phyloP scores from a whole-genome alignment of 1,139 yeast genomes.

The Blastobotrys illinoisensis region DNA sequence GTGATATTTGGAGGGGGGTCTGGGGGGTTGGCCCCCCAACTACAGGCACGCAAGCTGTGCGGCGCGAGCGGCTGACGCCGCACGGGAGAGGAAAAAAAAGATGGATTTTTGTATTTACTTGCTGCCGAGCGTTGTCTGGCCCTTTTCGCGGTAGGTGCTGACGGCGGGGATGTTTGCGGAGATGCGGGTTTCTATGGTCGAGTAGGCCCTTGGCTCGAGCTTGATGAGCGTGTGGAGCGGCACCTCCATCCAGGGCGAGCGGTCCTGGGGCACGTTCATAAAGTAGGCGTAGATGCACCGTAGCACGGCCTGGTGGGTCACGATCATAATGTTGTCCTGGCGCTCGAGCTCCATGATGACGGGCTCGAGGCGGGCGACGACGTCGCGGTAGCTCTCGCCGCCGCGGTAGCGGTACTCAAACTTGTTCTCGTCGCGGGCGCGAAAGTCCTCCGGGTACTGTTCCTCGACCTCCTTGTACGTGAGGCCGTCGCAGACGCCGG shows the following conservation, averaged over 20 bases:
- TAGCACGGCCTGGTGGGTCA: conserved; percentile 95
- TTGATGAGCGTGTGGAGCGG: conserved; percentile 93
- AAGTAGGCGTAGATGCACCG: conserved; percentile 96
- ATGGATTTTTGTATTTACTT: background rate
- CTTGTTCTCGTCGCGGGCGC: conserved; percentile 92
- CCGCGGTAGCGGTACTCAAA: conserved; percentile 94
- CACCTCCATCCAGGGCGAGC: conserved; percentile 98
- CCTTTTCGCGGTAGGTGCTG: conserved; percentile 91
- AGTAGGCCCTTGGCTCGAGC: conserved; percentile 89
- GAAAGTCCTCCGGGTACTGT: conserved; percentile 87
- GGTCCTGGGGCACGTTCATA: conserved; percentile 97
- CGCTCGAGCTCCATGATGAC: conserved; percentile 97
- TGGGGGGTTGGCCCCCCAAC: background rate
- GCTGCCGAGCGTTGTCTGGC: conserved; percentile 31
- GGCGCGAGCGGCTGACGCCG: no score
- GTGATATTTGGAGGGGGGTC: no score
- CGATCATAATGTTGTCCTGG: conserved; percentile 90
- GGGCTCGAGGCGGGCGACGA: conserved; percentile 89
- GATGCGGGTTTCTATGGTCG: conserved; percentile 79
- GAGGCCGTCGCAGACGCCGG: conserved; percentile 96
- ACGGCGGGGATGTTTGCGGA: conserved; percentile 98
- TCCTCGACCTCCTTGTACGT: conserved; percentile 83
- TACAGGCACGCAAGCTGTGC: no score
- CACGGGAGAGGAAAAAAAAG: no score
- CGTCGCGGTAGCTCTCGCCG: conserved; percentile 95